phyloP scores from a whole-genome alignment of 2,329 filamentous ascomycete species.

The Penicillium verrucosum region DNA sequence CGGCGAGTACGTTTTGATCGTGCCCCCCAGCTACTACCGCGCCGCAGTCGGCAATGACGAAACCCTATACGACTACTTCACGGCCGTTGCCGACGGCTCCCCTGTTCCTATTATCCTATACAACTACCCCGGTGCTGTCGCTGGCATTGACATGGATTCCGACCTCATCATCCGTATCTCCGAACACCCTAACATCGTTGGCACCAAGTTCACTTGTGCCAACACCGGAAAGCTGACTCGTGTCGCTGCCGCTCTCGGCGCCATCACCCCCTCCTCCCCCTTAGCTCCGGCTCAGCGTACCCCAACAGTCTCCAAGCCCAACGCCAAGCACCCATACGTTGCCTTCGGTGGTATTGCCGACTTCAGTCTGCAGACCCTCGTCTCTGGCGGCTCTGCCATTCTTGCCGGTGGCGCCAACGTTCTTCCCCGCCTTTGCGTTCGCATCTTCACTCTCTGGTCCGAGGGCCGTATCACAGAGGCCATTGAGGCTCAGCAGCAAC shows the following conservation, averaged over 20 bases:
- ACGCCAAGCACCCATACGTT: conserved; percentile 60
- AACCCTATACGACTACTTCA: conserved; percentile 70
- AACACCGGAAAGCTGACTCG: conserved; percentile 87
- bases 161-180: conserved; percentile 78
- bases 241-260: conserved; percentile 69
- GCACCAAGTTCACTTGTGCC: conserved; percentile 88
- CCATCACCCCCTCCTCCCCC: conserved; percentile 58
- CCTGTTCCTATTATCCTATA: conserved; percentile 79
- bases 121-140: conserved; percentile 86
- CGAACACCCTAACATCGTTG: conserved; percentile 77
- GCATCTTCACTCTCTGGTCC: conserved; percentile 73
- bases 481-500: conserved; percentile 68
- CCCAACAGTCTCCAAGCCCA: conserved; percentile 28
- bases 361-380: conserved; percentile 78
- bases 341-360: conserved; percentile 87
- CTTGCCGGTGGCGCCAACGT: conserved; percentile 87
- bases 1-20: conserved; percentile 74
- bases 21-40: conserved; percentile 82
- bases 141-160: conserved; percentile 85
- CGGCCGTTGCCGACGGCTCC: conserved; percentile 68
- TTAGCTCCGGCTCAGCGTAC: conserved; percentile 27
- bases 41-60: conserved; percentile 67
- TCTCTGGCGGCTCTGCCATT: conserved; percentile 77
- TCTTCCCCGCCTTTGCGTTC: conserved; percentile 76
- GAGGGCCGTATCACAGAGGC: conserved; percentile 75